Evolutionary conservation across 495 filamentous ascomycete species (phyloP).

Genomic region (Chaetomium fimeti): DNA sequence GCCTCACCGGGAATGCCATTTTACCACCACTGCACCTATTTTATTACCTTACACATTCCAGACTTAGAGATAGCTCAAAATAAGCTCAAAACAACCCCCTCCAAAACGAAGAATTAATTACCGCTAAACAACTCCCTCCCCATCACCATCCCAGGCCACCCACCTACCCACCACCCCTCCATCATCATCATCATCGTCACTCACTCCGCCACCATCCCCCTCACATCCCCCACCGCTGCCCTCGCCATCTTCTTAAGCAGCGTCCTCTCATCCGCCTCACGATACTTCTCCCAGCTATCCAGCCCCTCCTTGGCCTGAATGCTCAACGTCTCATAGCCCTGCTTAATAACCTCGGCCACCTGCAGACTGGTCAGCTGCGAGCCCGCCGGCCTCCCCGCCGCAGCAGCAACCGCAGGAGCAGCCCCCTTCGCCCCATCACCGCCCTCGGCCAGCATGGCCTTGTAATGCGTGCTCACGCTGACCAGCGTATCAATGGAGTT

Average conservation of each 20-base stretch:
- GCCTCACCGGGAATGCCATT: background rate
- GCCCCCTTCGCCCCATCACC: constrained; percentile 45
- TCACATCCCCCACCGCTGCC: constrained; percentile 68
- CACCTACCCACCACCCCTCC: too few species aligned
- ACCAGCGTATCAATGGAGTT: constrained; percentile 81
- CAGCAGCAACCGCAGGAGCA: constrained; percentile 41
- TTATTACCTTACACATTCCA: too few species aligned
- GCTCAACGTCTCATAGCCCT: constrained; percentile 89
- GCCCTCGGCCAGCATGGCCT: constrained; percentile 69
- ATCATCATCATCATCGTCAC: background rate
- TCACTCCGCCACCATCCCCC: constrained; percentile 43
- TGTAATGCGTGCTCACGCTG: constrained; percentile 82
- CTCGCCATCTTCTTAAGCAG: constrained; percentile 84
- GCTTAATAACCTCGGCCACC: constrained; percentile 87
- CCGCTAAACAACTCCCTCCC: too few species aligned
- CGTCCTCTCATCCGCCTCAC: constrained; percentile 72
- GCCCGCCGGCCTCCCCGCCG: constrained; percentile 27
- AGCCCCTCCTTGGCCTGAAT: constrained; percentile 81
- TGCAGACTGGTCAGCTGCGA: constrained; percentile 72
- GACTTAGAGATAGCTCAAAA: too few species aligned
- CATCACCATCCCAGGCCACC: too few species aligned
- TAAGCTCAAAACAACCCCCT: too few species aligned
- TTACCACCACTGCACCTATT: background rate
- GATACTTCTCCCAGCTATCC: constrained; percentile 72
- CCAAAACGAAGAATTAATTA: too few species aligned